Evolutionary conservation across 768 basidiomycete genomes (phyloP).

Genomic region (Mycena rebaudengoi): DNA sequence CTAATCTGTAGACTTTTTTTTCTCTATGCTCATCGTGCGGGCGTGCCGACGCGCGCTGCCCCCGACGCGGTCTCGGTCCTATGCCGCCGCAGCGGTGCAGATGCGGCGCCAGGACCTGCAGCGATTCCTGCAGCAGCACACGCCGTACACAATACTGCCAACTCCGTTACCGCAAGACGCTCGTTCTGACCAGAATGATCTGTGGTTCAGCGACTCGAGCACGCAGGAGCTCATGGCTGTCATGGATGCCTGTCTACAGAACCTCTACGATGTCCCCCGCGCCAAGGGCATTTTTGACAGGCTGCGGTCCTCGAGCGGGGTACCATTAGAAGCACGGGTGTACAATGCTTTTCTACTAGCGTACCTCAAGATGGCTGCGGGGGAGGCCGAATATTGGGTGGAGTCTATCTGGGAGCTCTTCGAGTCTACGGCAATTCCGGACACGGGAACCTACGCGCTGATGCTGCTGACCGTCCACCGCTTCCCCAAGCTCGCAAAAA

Average conservation of each 20-base stretch:
- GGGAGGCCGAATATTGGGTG: conserved; percentile 65
- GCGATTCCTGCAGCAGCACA: conserved; percentile 56
- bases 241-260: conserved; percentile 85
- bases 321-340: conserved; percentile 52
- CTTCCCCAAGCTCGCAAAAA: conserved; percentile 43
- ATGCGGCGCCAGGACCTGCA: conserved; percentile 49
- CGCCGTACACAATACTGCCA: conserved; percentile 67
- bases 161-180: conserved; percentile 67
- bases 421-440: conserved; percentile 62
- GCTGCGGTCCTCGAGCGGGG: conserved; percentile 51
- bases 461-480: conserved; percentile 70
- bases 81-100: conserved; percentile 19
- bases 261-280: conserved; percentile 77
- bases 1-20: neutral
- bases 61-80: conserved; percentile 21
- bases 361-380: conserved; percentile 66
- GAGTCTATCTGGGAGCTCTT: conserved; percentile 71
- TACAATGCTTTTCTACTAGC: conserved; percentile 77
- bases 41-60: conserved; percentile 22
- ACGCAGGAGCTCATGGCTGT: conserved; percentile 78
- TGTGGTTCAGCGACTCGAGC: conserved; percentile 70
- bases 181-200: conserved; percentile 48
- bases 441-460: conserved; percentile 69
- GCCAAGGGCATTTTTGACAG: conserved; percentile 78
- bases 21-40: conserved; percentile 18